Percentiles rank a stretch among this genome's conserved stretches.
Evolutionary conservation across 257 asterid species (phyloP).

Genomic region (Przewalskia tangutica): DNA sequence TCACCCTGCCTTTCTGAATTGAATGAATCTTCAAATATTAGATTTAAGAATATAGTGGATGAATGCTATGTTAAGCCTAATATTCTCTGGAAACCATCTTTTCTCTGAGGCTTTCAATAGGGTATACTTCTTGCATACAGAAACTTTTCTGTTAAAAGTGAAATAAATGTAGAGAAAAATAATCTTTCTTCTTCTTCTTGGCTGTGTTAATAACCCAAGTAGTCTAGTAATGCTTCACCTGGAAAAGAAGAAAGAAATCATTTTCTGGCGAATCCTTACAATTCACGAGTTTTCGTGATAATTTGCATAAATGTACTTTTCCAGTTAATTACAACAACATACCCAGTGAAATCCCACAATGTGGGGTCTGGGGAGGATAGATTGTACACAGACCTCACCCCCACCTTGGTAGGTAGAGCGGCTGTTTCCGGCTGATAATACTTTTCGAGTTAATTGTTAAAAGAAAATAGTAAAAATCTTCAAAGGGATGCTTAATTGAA

Average conservation of each 20-base stretch:
- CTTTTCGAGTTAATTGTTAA: not conserved
- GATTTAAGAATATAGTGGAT: not conserved
- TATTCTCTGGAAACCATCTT: not conserved
- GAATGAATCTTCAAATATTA: not conserved
- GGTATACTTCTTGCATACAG: not conserved
- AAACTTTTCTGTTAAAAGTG: not conserved
- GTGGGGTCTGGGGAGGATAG: too few relatives aligned
- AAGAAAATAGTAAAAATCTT: not conserved
- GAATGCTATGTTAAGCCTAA: not conserved
- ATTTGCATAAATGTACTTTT: not conserved
- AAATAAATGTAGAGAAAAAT: not conserved
- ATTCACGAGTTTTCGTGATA: not conserved
- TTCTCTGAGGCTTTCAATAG: not conserved
- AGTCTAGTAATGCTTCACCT: not conserved
- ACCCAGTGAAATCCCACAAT: too few relatives aligned
- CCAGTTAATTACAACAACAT: too few relatives aligned
- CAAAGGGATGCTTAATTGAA: not conserved
- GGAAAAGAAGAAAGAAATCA: not conserved
- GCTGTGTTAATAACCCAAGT: not conserved
- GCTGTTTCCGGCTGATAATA: too few relatives aligned
- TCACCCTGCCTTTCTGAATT: not conserved
- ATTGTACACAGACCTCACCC: too few relatives aligned
- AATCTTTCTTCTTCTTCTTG: too few relatives aligned
- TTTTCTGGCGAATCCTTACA: not conserved
- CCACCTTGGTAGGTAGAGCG: too few relatives aligned